These are phyloP conservation scores for Fusarium piperis DNA, from an alignment of 2,329 filamentous ascomycete genomes.

Conservation along the genomic window DNA sequence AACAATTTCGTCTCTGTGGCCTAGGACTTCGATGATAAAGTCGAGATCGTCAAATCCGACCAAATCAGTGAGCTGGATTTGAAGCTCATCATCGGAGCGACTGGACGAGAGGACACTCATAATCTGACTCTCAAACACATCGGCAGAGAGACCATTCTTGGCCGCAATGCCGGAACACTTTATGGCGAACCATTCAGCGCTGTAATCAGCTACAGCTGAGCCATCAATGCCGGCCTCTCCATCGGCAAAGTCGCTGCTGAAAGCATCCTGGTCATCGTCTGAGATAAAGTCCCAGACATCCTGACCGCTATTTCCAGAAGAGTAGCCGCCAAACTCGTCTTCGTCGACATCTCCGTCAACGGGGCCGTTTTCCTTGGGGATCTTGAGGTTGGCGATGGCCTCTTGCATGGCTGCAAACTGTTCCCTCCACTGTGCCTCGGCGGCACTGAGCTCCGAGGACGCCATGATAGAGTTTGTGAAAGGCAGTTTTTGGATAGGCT, in stretches of 20 bases:
- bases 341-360: conserved; percentile 65
- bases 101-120: conserved; percentile 75
- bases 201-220: conserved; percentile 54
- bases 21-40: conserved; percentile 89
- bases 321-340: conserved; percentile 68
- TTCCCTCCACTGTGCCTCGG: conserved; percentile 78
- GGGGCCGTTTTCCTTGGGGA: conserved; percentile 52
- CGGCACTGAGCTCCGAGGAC: conserved; percentile 49
- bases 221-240: conserved; percentile 44
- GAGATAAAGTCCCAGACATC: conserved; percentile 96
- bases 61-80: conserved; percentile 88
- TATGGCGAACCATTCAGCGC: conserved; percentile 74
- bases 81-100: conserved; percentile 84
- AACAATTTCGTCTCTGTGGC: conserved; percentile 76
- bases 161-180: conserved; percentile 75
- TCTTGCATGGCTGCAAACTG: conserved; percentile 88
- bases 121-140: conserved; percentile 81
- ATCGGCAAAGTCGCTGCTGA: conserved; percentile 73
- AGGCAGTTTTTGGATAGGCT: neutral
- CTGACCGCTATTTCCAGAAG: conserved; percentile 71
- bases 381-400: conserved; percentile 77
- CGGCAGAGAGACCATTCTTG: conserved; percentile 73
- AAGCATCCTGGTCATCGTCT: conserved; percentile 73
- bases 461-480: conserved; percentile 44
- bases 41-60: conserved; percentile 94